Evolutionary conservation across 2,329 filamentous ascomycete genomes (phyloP).

Genomic region (Basipetospora chlamydospora): DNA sequence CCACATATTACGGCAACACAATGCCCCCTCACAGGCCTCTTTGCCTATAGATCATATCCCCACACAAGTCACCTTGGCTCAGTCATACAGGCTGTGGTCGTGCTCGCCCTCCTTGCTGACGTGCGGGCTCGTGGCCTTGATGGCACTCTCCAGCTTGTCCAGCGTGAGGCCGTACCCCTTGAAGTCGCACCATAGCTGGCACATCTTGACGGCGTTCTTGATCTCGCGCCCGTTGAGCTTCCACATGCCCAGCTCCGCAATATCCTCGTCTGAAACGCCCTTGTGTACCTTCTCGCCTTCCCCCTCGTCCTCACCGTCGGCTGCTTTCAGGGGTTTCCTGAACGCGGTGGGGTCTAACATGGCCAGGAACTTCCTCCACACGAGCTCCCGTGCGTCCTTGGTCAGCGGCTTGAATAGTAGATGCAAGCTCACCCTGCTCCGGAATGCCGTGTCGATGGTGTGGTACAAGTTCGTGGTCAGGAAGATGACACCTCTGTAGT

Average conservation of each 20-base stretch:
- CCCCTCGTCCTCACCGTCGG: not conserved
- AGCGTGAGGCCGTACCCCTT: conserved; percentile 28
- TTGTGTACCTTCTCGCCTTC: conserved; percentile 3
- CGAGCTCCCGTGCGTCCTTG: conserved; percentile 19
- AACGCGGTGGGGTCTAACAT: not conserved
- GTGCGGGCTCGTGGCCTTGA: conserved; percentile 29
- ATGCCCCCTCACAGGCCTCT: too few species aligned
- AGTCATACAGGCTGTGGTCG: conserved; percentile 15
- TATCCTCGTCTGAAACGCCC: conserved; percentile 17
- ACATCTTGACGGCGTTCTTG: conserved; percentile 40
- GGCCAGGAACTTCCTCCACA: conserved; percentile 31
- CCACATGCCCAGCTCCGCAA: conserved; percentile 24
- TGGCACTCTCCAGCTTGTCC: conserved; percentile 26
- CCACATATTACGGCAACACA: too few species aligned
- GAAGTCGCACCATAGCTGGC: conserved; percentile 26
- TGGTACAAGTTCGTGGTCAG: conserved; percentile 27
- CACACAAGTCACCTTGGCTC: too few species aligned
- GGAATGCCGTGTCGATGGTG: conserved; percentile 28
- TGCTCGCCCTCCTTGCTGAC: conserved; percentile 19
- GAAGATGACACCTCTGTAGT: conserved; percentile 29
- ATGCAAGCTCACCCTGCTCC: conserved; percentile 31
- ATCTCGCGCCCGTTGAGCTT: conserved; percentile 31
- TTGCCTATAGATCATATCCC: too few species aligned
- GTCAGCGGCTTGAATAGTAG: conserved; percentile 27
- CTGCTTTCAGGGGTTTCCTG: conserved; percentile 17